Evolutionary conservation across 2,329 filamentous ascomycete species (phyloP).

Genomic region (Botryotinia narcissicola): DNA sequence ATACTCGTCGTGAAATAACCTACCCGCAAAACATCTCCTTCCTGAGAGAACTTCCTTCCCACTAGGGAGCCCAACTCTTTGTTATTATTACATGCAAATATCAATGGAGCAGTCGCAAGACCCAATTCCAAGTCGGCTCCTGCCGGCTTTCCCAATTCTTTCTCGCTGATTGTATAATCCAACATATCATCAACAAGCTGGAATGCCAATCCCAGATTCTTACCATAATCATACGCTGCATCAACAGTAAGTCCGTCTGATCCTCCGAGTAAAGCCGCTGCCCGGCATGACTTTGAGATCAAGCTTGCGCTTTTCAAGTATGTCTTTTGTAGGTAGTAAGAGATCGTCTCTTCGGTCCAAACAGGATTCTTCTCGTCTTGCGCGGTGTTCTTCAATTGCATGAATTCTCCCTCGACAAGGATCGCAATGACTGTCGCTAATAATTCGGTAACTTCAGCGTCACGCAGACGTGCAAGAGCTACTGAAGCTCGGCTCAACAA

Average conservation of each 20-base stretch:
- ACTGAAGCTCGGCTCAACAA: slow-evolving; percentile 90
- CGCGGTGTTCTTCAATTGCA: slow-evolving; percentile 97
- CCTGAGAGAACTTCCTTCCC: slow-evolving; percentile 79
- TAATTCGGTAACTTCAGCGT: slow-evolving; percentile 92
- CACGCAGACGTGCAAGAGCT: slow-evolving; percentile 81
- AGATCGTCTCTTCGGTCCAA: slow-evolving; percentile 85
- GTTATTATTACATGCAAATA: slow-evolving; percentile 94
- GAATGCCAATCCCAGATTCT: slow-evolving; percentile 91
- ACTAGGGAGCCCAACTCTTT: slow-evolving; percentile 83
- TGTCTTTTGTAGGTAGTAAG: slow-evolving; percentile 96
- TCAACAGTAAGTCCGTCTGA: slow-evolving; percentile 77
- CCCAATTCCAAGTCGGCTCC: slow-evolving; percentile 92
- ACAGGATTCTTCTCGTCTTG: slow-evolving; percentile 78
- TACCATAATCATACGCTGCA: slow-evolving; percentile 86
- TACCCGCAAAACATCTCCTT: slow-evolving; percentile 84
- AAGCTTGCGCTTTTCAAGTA: slow-evolving; percentile 95
- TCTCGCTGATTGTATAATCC: slow-evolving; percentile 85
- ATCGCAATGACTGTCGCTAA: slow-evolving; percentile 96
- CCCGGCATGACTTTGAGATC: slow-evolving; percentile 94
- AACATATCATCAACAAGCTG: slow-evolving; percentile 98
- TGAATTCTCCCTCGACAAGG: slow-evolving; percentile 96
- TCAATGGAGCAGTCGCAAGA: slow-evolving; percentile 84
- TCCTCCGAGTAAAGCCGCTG: slow-evolving; percentile 80
- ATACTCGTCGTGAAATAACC: slow-evolving; percentile 40
- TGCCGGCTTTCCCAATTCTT: slow-evolving; percentile 89